A percentile compares a stretch with the other conserved stretches of the same genome.
These are phyloP conservation scores for Talaromyces verruculosus DNA, from an alignment of 2,329 filamentous ascomycete species.

Conservation along the genomic window DNA sequence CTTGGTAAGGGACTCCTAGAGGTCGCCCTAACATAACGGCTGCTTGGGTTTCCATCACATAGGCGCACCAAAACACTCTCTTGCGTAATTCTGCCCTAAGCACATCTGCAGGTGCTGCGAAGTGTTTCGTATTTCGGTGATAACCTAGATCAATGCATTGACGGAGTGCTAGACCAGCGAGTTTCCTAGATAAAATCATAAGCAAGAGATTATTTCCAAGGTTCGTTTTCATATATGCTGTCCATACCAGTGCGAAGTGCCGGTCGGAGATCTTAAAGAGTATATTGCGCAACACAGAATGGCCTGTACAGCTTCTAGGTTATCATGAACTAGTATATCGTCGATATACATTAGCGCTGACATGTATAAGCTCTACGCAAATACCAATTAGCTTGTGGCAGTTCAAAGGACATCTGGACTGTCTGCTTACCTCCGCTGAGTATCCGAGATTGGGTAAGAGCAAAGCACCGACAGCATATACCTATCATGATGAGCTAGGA, in stretches of 20 bases:
- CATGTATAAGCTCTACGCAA: slow-evolving; percentile 22
- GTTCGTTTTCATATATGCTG: neutral
- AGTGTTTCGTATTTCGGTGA: slow-evolving; percentile 28
- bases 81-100: slow-evolving; percentile 29
- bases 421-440: slow-evolving; percentile 23
- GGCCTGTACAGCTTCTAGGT: slow-evolving; percentile 36
- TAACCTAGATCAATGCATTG: slow-evolving; percentile 38
- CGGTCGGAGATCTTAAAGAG: slow-evolving; percentile 28
- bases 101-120: slow-evolving; percentile 2
- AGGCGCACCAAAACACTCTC: slow-evolving; percentile 32
- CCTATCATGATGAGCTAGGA: slow-evolving; percentile 19
- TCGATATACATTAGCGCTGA: slow-evolving; percentile 24
- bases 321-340: slow-evolving; percentile 28
- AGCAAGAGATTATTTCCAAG: neutral
- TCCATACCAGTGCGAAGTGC: slow-evolving; percentile 31
- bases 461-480: slow-evolving; percentile 29
- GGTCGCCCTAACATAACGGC: slow-evolving; percentile 32
- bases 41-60: slow-evolving; percentile 28
- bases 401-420: neutral
- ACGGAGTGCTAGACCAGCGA: slow-evolving; percentile 34
- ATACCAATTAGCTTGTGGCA: neutral
- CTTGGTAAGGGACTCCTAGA: slow-evolving; percentile 28
- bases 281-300: slow-evolving; percentile 35
- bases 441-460: slow-evolving; percentile 24
- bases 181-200: slow-evolving; percentile 26